phyloP scores from a whole-genome alignment of 495 filamentous ascomycete genomes.

The Penicillium daleae region DNA sequence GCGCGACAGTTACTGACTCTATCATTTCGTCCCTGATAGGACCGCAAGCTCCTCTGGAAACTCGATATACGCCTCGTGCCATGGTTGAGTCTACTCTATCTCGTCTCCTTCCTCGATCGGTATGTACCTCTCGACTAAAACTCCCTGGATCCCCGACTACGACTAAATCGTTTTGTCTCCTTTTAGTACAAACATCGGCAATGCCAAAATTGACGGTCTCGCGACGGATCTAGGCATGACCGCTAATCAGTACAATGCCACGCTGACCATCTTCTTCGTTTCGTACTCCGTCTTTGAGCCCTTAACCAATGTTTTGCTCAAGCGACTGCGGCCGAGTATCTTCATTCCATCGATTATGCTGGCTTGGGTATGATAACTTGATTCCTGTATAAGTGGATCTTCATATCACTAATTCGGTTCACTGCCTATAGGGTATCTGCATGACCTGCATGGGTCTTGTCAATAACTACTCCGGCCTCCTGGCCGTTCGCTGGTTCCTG shows the following conservation, averaged over 20 bases:
- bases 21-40: conserved; percentile 45
- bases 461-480: conserved; percentile 74
- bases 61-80: conserved; percentile 74
- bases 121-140: conserved; percentile 8
- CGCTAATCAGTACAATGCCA: conserved; percentile 72
- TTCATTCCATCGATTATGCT: conserved; percentile 66
- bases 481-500: conserved; percentile 84
- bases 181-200: conserved; percentile 75
- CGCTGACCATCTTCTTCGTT: conserved; percentile 87
- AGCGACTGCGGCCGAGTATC: conserved; percentile 71
- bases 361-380: conserved; percentile 45
- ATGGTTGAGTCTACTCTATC: conserved; percentile 84
- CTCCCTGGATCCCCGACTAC: background rate
- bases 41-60: conserved; percentile 68
- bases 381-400: background rate
- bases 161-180: background rate
- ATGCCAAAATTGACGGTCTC: conserved; percentile 82
- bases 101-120: conserved; percentile 83
- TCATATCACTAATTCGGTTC: too few species aligned
- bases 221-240: conserved; percentile 65
- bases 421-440: conserved; percentile 76
- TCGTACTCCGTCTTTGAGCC: conserved; percentile 90
- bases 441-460: conserved; percentile 88
- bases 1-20: conserved; percentile 7
- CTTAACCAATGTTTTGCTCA: conserved; percentile 85